These are phyloP conservation scores for Phytophthora syringae DNA, from an alignment of 352 stramenopile species.

Conservation along the genomic window DNA sequence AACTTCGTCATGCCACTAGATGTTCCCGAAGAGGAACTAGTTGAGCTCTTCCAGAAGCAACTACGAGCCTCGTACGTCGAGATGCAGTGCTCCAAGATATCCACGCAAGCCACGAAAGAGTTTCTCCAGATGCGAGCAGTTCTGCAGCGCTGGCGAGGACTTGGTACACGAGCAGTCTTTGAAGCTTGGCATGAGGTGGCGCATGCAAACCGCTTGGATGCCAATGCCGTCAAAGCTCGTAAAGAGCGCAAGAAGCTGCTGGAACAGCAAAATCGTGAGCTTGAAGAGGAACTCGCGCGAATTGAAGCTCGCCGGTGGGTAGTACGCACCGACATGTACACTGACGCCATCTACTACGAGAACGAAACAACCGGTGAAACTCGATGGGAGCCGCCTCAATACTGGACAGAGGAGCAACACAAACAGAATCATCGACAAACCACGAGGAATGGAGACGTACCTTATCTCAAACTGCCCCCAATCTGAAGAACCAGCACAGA, in stretches of 20 bases:
- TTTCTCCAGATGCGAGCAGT: conserved; percentile 69
- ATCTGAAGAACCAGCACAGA: conserved; percentile 27
- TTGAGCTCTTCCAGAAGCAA: conserved; percentile 51
- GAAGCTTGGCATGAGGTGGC: conserved; percentile 68
- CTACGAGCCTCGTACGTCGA: conserved; percentile 56
- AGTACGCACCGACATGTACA: conserved; percentile 66
- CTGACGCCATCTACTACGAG: conserved; percentile 71
- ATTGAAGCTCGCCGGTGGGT: conserved; percentile 61
- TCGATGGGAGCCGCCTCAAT: conserved; percentile 53
- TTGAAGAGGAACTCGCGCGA: conserved; percentile 55
- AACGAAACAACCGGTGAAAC: conserved; percentile 56
- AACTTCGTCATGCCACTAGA: conserved; percentile 33
- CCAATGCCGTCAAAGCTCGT: conserved; percentile 37
- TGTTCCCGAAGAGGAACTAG: conserved; percentile 50
- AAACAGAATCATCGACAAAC: conserved; percentile 21
- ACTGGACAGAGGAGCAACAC: conserved; percentile 62
- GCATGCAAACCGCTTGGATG: conserved; percentile 40
- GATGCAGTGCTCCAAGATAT: conserved; percentile 54
- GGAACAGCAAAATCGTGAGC: conserved; percentile 53
- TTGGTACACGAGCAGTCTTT: conserved; percentile 60
- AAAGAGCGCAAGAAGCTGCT: conserved; percentile 47
- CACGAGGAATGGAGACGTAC: conserved; percentile 8
- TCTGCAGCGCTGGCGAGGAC: conserved; percentile 58
- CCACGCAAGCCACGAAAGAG: conserved; percentile 55
- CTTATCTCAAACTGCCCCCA: conserved; percentile 33